phyloP scores from a whole-genome alignment of 2,329 filamentous ascomycete species.

The Alternaria panax region DNA sequence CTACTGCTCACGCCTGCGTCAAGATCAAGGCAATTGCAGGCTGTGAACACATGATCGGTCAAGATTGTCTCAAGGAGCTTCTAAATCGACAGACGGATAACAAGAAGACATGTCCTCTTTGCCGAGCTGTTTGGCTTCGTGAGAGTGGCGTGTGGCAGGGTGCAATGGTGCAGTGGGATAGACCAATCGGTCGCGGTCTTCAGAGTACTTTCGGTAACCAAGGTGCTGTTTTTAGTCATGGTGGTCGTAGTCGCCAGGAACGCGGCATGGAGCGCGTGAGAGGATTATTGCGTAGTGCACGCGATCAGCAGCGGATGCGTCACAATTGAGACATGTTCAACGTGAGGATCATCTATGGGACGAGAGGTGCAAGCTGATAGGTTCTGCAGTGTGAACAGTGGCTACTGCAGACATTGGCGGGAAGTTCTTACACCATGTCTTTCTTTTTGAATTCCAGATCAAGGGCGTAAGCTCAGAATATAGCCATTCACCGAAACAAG shows the following conservation, averaged over 20 bases:
- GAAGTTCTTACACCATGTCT: background rate
- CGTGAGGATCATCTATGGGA: background rate
- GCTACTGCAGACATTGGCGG: background rate
- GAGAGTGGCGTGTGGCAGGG: background rate
- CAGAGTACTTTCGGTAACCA: too few species aligned
- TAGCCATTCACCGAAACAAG: background rate
- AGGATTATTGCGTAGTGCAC: background rate
- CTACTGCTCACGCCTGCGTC: background rate
- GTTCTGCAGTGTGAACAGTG: background rate
- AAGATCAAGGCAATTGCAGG: background rate
- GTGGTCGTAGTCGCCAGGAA: background rate
- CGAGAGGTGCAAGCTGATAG: background rate
- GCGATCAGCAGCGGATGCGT: background rate
- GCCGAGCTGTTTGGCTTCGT: background rate
- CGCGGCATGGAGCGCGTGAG: background rate
- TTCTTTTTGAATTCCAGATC: too few species aligned
- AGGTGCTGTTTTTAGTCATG: background rate
- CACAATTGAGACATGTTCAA: background rate
- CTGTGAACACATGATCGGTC: conserved; percentile 4
- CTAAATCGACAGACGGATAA: background rate
- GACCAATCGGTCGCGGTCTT: background rate
- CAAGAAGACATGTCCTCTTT: conserved; percentile 3
- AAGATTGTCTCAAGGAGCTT: background rate
- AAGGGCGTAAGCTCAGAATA: too few species aligned
- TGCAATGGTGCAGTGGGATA: background rate